Base-by-base conservation (phyloP, 768 basidiomycete genomes). In the Sistotremastrum niveocremeum region DNA sequence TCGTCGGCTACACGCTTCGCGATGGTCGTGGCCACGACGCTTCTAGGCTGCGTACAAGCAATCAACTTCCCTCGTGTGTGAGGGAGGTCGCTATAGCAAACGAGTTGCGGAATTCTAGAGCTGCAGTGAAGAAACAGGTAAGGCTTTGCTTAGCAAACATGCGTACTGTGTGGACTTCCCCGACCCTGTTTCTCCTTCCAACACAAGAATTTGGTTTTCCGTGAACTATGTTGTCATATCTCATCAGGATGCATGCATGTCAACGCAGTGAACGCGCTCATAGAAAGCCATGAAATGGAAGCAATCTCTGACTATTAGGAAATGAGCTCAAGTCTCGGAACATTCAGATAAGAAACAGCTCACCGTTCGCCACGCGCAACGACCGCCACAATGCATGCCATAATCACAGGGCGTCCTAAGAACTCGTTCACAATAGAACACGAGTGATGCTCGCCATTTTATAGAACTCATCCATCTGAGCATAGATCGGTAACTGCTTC, bases 91-190 rank as follows among this genome's bases (percentile, higher is more conserved):
- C 34, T 3, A 41, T 34, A 45, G n/a, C 34, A 32, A 20, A 44
- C 28, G 39, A 50, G 49, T 41, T 46, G 45, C 7, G 45, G 36
- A 20, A 43, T 10, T 31, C 46, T 41, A 28, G 9, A 11, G 5
- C 11, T 31, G 6, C 36, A 7, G 29, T n/a, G 10, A 11, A 40
- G n/a, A 29, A 35, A 45, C 32, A 20, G 20, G 20, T 20, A 20
- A 20, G 20, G 20, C 20, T 20, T 20, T 20, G 20, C 20, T 20
- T 20, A 20, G 20, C 20, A 20, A 20, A 20, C 20, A 20, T 20
- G 55, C 85, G 60, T 60, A 88, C 84, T 97, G 91, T 28, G 91
- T 94, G 0, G 90, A 94, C 69, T 94, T 97, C 34, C 91, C 93
- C 30, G 88, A 84, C 7, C 91, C 93, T 0, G 93, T 95, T 68